Evolutionary conservation across 2,329 filamentous ascomycete genomes (phyloP), one percentile per base, ranked within the genome.

Genomic region (Cladobotryum mycophilum): DNA sequence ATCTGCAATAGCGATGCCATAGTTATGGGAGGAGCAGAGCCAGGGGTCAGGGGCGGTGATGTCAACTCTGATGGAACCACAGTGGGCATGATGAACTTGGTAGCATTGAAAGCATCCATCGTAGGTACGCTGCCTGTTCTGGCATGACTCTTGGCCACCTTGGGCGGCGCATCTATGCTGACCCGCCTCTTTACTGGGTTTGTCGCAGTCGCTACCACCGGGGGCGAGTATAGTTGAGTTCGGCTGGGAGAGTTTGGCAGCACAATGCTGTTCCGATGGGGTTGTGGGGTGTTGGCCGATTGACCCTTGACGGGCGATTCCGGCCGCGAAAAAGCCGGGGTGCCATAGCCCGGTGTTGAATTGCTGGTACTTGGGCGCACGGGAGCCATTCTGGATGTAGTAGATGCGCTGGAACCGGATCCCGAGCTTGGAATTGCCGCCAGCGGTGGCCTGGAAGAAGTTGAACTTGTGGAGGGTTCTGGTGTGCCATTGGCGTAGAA

Each of bases 401-500:
- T 70, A 8, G 76, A 79, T 41, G 74, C 65, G 7, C 66, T 66
- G 2, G 79, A 80, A 30, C 68, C 69, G 0, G 77, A 70, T 40
- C 68, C 61, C 48, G 67, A 64, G 9, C 71, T 62, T 45, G 58
- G 63, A 67, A 62, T 56, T 35, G 64, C 60, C 0, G 69, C 59
- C 48, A 41, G 38, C 5, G 38, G 38, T 20, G 38, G 38, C 9
- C 38, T 41, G 5, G 38, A 20, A 6, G 17, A 20, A 13, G 38
- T 13, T 17, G 38, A 41, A 11, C 70, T 73, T 14, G 56, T 33
- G 8, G 63, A 56, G 7, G 75, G 53, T 50, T 83, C 77, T 2
- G 79, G 78, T 13, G 71, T 71, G 30, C 84, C 83, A 65, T 88
- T 86, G 53, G 85, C 87, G 64, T 89, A 86, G 65, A 90, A 82